Percentiles rank a stretch among this genome's conserved stretches.
These are phyloP conservation scores for Corchorus olitorius DNA, from an alignment of 345 rosid species.

Conservation along the genomic window DNA sequence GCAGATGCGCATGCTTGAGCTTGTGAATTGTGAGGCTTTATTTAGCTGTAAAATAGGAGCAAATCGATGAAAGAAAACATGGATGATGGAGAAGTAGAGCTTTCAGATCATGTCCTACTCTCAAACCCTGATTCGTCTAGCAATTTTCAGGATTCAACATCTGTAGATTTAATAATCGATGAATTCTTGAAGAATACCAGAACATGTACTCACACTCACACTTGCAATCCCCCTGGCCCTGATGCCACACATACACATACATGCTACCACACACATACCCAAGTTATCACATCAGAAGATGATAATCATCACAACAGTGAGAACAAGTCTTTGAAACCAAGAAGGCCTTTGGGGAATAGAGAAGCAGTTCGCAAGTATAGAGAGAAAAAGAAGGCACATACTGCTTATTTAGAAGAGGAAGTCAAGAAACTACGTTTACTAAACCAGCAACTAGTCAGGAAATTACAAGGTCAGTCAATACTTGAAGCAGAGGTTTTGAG, in stretches of 20 bases:
- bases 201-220: slow-evolving; percentile 75
- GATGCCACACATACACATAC: slow-evolving; percentile 63
- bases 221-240: slow-evolving; percentile 77
- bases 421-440: slow-evolving; percentile 46
- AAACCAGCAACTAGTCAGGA: slow-evolving; percentile 55
- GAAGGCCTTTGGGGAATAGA: slow-evolving; percentile 61
- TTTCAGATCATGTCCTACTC: slow-evolving; percentile 34
- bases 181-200: slow-evolving; percentile 39
- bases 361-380: slow-evolving; percentile 83
- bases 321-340: slow-evolving; percentile 33
- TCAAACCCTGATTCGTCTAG: slow-evolving; percentile 29
- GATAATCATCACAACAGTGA: slow-evolving; percentile 34
- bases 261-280: slow-evolving; percentile 74
- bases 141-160: slow-evolving; percentile 32
- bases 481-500: slow-evolving; percentile 60
- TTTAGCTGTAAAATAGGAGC: slow-evolving; percentile 1
- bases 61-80: slow-evolving; percentile 25
- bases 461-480: slow-evolving; percentile 50
- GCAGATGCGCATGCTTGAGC: slow-evolving; percentile 13
- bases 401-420: slow-evolving; percentile 74
- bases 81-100: slow-evolving; percentile 52
- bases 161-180: slow-evolving; percentile 38
- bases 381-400: slow-evolving; percentile 79
- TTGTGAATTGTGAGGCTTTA: slow-evolving; percentile 10
- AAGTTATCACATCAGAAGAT: slow-evolving; percentile 44